Base-by-base conservation (phyloP, 2,329 filamentous ascomycete genomes). In the Mariannaea sp. region DNA sequence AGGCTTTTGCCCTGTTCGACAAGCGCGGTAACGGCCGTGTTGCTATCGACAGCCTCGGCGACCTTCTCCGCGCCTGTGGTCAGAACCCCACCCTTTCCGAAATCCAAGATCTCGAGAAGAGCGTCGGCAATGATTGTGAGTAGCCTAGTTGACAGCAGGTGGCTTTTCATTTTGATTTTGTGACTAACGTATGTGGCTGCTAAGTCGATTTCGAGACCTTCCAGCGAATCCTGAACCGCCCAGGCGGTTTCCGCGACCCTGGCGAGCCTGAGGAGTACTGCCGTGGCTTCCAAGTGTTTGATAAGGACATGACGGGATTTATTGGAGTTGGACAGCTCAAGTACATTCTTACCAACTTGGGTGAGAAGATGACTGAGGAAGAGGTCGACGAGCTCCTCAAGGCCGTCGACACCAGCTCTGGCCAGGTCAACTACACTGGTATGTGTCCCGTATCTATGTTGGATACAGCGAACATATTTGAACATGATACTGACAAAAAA, bases 1-100 rank as follows among this genome's bases (percentile, higher is more conserved):
- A 99, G 87, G 94, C 94, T 66, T 99, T 99, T 78, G 92, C 92
- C 69, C 89, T 99, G 74, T 99, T 97, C 82, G 94, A 99, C 83
- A 97, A 97, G 87, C 93, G 94, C 75, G 94, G 94, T 72, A 96
- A 90, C 72, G 92, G 93, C 71, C 92, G 92, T 67, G 94, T 97
- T 65, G 77, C 89, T 33, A 81, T 92, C 73, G 89, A 93, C 64
- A 88, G 87, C 61, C 85, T 99, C 52, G 94, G 94, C 65, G 94
- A 99, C 73, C 84, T 99, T 56, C 86, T 99, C 64, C 89, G 94
- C 71, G 94, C 94, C 49, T 99, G 94, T 73, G 94, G 94, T 41
- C 94, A 99, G 80, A 99, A 99, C 78, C 94, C 94, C 38, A 99
- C 94, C 8, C 81, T 97, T 62, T 81, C 90, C 43, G 94, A 99